Evolutionary conservation across 2,329 filamentous ascomycete genomes (phyloP), one percentile per base, ranked within the genome.

Genomic region (Alternaria conjuncta): DNA sequence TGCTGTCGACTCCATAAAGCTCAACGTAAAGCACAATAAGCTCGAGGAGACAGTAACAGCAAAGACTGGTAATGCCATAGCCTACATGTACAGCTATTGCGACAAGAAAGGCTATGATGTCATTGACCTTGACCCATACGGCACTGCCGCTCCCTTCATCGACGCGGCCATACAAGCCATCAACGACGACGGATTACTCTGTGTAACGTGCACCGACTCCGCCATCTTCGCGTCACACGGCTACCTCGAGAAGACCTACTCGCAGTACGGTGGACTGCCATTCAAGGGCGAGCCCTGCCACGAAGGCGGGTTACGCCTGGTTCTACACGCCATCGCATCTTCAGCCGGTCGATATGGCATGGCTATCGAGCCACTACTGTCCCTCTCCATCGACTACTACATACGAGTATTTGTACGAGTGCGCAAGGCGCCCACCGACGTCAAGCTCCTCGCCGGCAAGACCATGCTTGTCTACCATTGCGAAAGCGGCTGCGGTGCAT

Each of bases 321-420:
- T 99, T 55, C 81, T 99, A 12, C 89, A 97, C 76, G 88, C 90
- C 4, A 88, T 98, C 61, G 92, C 94, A 3, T 88, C 89, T 1
- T 87, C 93, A 1, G 96, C 93, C 4, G 92, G 91, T 15, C 90
- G 90, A 65, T 96, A 99, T 71, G 95, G 96, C 1, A 84, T 97
- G 45, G 86, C 92, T 0, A 93, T 98, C 62, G 94, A 98, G 79
- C 96, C 96, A 0, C 86, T 97, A 5, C 86, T 99, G 11, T 97
- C 93, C 6, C 86, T 99, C 1, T 97, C 93, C 3, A 97, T 98
- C 66, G 96, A 99, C 80, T 99, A 96, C 79, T 99, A 99, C 77
- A 89, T 91, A 20, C 89, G 96, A 49, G 86, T 97, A 3, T 99
- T 98, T 76, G 90, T 99, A 49, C 89, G 91, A 20, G 87, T 99